Evolutionary conservation across 495 filamentous ascomycete species (phyloP).

Genomic region (Penicillium cosmopolitanum): DNA sequence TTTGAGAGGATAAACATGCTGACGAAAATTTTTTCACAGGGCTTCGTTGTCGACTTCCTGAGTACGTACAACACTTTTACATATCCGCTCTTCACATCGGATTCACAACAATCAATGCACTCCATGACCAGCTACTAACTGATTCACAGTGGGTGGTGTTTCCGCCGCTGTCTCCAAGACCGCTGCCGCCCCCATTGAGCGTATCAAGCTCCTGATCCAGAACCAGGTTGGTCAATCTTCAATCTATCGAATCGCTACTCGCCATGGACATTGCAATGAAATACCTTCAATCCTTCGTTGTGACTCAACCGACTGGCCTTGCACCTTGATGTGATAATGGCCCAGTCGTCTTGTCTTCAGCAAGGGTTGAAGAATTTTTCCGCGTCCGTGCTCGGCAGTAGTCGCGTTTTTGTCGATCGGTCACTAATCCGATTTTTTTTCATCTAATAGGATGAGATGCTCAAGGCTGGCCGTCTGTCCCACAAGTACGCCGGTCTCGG

Average conservation of each 20-base stretch:
- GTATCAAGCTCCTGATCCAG: constrained; percentile 99
- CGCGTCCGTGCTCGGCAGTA: constrained; percentile 16
- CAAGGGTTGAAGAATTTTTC: constrained; percentile 8
- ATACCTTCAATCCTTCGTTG: neutral
- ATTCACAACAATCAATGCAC: neutral
- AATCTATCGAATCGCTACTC: neutral
- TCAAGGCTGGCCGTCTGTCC: constrained; percentile 97
- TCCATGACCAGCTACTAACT: constrained; percentile 33
- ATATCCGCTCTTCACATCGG: constrained; percentile 7
- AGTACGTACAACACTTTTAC: constrained; percentile 67
- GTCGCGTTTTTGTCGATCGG: constrained; percentile 11
- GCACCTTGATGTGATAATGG: neutral
- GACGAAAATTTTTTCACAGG: constrained; percentile 47
- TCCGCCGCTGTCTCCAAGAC: constrained; percentile 99
- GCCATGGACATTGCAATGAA: constrained; percentile 1
- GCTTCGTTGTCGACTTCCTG: constrained; percentile 89
- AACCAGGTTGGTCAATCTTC: constrained; percentile 76
- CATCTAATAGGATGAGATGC: constrained; percentile 90
- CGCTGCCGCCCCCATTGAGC: constrained; percentile 99
- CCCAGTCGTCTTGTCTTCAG: neutral
- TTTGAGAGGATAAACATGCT: constrained; percentile 25
- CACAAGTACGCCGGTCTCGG: constrained; percentile 91
- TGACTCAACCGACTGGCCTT: neutral
- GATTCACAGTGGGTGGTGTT: constrained; percentile 90
- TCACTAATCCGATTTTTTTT: constrained; percentile 21